Evolutionary conservation across 495 filamentous ascomycete species (phyloP), one percentile per base, ranked within the genome.

Genomic region (Tuber aestivum): DNA sequence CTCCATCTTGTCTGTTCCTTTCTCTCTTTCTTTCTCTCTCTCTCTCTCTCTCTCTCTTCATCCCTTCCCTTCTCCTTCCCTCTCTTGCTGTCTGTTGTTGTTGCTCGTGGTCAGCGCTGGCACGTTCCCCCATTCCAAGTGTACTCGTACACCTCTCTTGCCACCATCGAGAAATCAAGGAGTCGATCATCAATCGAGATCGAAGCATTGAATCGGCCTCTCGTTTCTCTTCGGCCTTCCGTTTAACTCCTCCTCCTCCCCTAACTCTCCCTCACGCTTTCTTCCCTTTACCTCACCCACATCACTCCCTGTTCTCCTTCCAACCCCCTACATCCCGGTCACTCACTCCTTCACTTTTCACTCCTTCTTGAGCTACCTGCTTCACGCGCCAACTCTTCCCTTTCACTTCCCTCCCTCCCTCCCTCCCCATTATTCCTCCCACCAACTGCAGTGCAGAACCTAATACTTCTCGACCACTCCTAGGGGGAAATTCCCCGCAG

Each of bases 111-210:
- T 50, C 45, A 72, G 72, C 71, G 72, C 70, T 77, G 70, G 74
- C 45, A 72, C 73, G 72, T 23, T 68, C 70, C 44, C 42, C 76
- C 16, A 79, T 72, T 72, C 72, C 75, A 72, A 41, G 27, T 78
- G 77, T 70, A 48, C 65, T 69, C 18, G 42, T 44, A 70, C 61
- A 56, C 42, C 65, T 44, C 72, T 72, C 78, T 75, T 77, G 56
- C 56, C 56, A 27, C 72, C 78, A 79, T 79, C 78, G 78, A 73
- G 72, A 69, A 68, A 70, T 69, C 78, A 71, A 78, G 70, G 61
- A 70, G 78, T 73, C 77, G 78, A 79, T 79, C 78, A 77, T 77
- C 78, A 79, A 79, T 79, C 78, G 78, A 79, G 78, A 79, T 79
- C 78, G 78, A 76, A 72, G 50, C 74, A 56, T 79, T 79, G 76